phyloP scores from a whole-genome alignment of 768 basidiomycete species.

The Tephrocybe sp. region DNA sequence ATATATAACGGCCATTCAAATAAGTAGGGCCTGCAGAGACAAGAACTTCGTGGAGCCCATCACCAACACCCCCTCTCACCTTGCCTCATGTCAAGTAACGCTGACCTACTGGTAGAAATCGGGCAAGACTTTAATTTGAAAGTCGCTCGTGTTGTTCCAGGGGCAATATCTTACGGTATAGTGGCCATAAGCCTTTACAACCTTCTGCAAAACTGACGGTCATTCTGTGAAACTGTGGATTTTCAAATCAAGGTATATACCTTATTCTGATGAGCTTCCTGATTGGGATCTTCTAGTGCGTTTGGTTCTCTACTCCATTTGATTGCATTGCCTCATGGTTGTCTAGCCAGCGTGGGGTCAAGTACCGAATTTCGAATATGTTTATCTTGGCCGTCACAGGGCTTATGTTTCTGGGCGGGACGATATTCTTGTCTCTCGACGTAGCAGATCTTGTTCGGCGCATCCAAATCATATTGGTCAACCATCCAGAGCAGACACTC shows the following conservation, averaged over 20 bases:
- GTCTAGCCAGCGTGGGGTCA: slow-evolving; percentile 17
- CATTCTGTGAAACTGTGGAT: background rate
- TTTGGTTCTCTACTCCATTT: background rate
- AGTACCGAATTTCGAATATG: slow-evolving; percentile 15
- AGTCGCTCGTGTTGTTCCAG: slow-evolving; percentile 18
- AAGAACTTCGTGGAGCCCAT: background rate
- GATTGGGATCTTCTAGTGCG: slow-evolving; percentile 14
- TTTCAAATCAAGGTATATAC: slow-evolving; percentile 19
- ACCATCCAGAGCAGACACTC: slow-evolving; percentile 17
- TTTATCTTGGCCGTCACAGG: slow-evolving; percentile 22
- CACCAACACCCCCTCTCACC: background rate
- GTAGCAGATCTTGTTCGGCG: slow-evolving; percentile 25
- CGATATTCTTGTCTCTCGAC: slow-evolving; percentile 25
- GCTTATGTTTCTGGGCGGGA: slow-evolving; percentile 27
- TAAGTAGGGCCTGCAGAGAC: no score
- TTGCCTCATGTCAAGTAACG: slow-evolving; percentile 14
- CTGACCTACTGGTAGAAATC: slow-evolving; percentile 14
- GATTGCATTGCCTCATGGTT: background rate
- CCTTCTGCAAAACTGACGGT: background rate
- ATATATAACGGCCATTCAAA: no score
- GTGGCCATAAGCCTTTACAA: background rate
- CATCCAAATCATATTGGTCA: slow-evolving; percentile 24
- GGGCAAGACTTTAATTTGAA: slow-evolving; percentile 19
- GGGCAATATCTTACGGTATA: slow-evolving; percentile 19
- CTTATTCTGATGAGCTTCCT: slow-evolving; percentile 17